Percentiles rank a stretch among this genome's conserved stretches.
phyloP scores from a whole-genome alignment of 148 eudicot species.

The Rhododendron henanense region DNA sequence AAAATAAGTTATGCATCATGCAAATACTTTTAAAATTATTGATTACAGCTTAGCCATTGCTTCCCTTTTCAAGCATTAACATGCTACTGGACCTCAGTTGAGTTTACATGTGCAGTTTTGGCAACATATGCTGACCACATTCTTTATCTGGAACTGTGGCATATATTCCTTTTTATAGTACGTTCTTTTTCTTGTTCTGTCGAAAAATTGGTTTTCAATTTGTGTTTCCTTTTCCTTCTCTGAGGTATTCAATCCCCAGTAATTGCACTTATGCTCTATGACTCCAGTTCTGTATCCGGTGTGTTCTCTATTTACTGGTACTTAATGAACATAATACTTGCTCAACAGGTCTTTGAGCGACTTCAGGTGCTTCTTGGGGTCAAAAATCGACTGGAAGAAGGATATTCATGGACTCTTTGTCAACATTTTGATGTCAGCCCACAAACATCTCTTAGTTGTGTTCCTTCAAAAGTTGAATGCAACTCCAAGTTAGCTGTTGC shows the following conservation, averaged over 20 bases:
- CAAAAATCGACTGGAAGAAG: slow-evolving; percentile 62
- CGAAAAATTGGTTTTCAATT: neutral
- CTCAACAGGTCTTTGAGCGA: slow-evolving; percentile 50
- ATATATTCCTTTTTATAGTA: neutral
- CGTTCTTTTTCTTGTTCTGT: neutral
- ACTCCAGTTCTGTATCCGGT: neutral
- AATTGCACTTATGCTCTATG: neutral
- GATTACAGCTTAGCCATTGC: neutral
- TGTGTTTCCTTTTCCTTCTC: neutral
- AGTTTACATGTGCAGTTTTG: neutral
- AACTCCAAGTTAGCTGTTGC: slow-evolving; percentile 91
- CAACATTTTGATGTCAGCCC: slow-evolving; percentile 45
- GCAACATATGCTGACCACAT: neutral
- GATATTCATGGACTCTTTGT: slow-evolving; percentile 74
- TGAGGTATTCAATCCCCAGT: neutral
- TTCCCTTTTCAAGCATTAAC: neutral
- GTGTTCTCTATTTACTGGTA: slow-evolving; percentile 2
- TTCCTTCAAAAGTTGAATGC: slow-evolving; percentile 47
- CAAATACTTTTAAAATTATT: neutral
- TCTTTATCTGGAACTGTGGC: neutral
- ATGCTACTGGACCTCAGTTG: neutral
- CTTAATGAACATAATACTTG: neutral
- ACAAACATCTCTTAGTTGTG: slow-evolving; percentile 25
- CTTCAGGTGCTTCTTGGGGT: slow-evolving; percentile 61
- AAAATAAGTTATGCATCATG: neutral